A percentile compares a stretch with the other conserved stretches of the same genome.
Evolutionary conservation across 805 yeast species (phyloP).

Genomic region (Candida sonorensis): DNA sequence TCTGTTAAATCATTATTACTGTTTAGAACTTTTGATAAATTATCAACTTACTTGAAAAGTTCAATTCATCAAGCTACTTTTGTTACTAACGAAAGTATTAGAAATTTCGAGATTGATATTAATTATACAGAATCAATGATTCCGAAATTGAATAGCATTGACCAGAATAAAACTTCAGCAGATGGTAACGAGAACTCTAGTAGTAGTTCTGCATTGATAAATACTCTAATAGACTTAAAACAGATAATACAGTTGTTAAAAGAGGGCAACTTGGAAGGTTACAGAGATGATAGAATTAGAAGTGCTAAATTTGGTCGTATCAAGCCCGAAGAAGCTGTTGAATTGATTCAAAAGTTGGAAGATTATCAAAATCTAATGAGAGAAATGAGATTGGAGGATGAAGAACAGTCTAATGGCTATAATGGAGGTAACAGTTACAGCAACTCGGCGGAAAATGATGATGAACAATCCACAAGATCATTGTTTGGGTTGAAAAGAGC

Average conservation of each 20-base stretch:
- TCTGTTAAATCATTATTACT: slow-evolving; percentile 74
- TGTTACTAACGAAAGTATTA: slow-evolving; percentile 54
- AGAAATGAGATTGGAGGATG: slow-evolving; percentile 7
- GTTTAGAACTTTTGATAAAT: slow-evolving; percentile 79
- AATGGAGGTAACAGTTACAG: no score
- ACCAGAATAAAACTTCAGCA: no score
- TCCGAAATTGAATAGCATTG: no score
- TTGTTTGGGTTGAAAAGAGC: slow-evolving; percentile 21
- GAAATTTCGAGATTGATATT: slow-evolving; percentile 75
- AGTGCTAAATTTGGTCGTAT: slow-evolving; percentile 68
- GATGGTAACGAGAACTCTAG: no score
- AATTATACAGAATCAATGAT: slow-evolving; percentile 61
- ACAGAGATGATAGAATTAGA: slow-evolving; percentile 46
- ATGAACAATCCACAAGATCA: slow-evolving; percentile 14
- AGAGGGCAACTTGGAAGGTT: slow-evolving; percentile 58
- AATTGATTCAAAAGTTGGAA: slow-evolving; percentile 49
- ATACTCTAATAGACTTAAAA: slow-evolving; percentile 71
- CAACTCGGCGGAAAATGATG: slow-evolving; percentile 7
- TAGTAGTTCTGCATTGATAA: slow-evolving; percentile 53
- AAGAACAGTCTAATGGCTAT: no score
- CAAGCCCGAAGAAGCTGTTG: slow-evolving; percentile 62
- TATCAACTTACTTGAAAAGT: slow-evolving; percentile 63
- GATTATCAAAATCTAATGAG: slow-evolving; percentile 19
- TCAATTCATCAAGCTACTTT: slow-evolving; percentile 49
- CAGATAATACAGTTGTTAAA: slow-evolving; percentile 72